Conservation (phyloP, 2,329 filamentous ascomycete genomes). For the Colletotrichum spinosum region DNA sequence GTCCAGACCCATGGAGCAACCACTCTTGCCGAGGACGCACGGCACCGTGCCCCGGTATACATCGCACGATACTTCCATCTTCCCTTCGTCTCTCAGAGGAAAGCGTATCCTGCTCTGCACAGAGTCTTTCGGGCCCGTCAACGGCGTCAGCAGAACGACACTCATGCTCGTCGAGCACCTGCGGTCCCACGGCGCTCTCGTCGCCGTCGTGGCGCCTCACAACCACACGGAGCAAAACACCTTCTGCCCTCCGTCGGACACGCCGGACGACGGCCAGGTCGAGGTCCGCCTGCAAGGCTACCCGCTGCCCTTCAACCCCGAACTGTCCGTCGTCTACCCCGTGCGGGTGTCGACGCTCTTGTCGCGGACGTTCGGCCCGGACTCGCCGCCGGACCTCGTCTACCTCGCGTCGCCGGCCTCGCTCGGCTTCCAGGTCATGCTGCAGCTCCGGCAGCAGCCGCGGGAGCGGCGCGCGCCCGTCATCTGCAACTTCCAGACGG, state of each 20-base stretch:
- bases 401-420: slow-evolving; percentile 78
- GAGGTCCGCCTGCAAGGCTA: slow-evolving; percentile 74
- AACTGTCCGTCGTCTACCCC: slow-evolving; percentile 77
- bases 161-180: slow-evolving; percentile 77
- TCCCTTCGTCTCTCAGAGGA: slow-evolving; percentile 63
- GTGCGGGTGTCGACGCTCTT: slow-evolving; percentile 73
- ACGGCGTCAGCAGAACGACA: slow-evolving; percentile 79
- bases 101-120: slow-evolving; percentile 76
- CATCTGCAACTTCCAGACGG: slow-evolving; percentile 79
- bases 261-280: slow-evolving; percentile 43
- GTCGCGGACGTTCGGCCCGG: slow-evolving; percentile 66
- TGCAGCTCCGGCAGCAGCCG: slow-evolving; percentile 73
- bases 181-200: slow-evolving; percentile 70
- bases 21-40: slow-evolving; percentile 22
- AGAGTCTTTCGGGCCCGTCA: slow-evolving; percentile 78
- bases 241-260: slow-evolving; percentile 57
- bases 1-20: slow-evolving; percentile 15
- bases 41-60: slow-evolving; percentile 28
- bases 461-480: slow-evolving; percentile 66
- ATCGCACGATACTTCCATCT: slow-evolving; percentile 55
- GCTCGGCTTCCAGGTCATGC: slow-evolving; percentile 76
- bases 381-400: slow-evolving; percentile 69
- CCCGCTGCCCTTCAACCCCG: slow-evolving; percentile 77
- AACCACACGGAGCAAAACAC: slow-evolving; percentile 66
- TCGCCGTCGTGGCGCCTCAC: slow-evolving; percentile 75